A percentile compares a stretch with the other conserved stretches of the same genome.
These are phyloP conservation scores for Penicillium sumatraense DNA, from an alignment of 2,329 filamentous ascomycete species.

Conservation along the genomic window DNA sequence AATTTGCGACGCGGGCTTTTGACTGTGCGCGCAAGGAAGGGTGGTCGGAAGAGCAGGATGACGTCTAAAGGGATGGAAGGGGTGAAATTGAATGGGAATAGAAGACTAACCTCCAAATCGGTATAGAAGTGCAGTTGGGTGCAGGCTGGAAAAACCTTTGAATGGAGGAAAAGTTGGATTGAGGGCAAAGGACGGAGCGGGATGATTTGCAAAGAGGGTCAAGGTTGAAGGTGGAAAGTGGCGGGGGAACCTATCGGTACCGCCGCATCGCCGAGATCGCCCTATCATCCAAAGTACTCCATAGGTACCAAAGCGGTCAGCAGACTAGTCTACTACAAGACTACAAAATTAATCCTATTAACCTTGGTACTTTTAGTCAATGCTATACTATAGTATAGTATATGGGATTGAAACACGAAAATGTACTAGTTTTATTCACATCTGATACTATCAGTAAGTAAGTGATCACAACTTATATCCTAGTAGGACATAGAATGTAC, in stretches of 20 bases:
- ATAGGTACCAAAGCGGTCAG: neutral
- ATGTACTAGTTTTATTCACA: too few species aligned
- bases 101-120: neutral
- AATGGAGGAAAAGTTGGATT: neutral
- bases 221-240: neutral
- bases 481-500: too few species aligned
- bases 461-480: too few species aligned
- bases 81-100: neutral
- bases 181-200: neutral
- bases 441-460: too few species aligned
- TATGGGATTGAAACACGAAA: too few species aligned
- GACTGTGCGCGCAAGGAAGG: conserved; percentile 26
- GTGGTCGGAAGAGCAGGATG: conserved; percentile 7
- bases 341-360: too few species aligned
- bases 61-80: conserved; percentile 4
- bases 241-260: conserved; percentile 1
- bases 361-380: too few species aligned
- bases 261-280: neutral
- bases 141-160: too few species aligned
- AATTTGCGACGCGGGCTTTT: conserved; percentile 22
- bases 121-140: too few species aligned
- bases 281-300: neutral
- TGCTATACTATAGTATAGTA: neutral
- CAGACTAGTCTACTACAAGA: too few species aligned
- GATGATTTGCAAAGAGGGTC: neutral